Evolutionary conservation across 2,329 filamentous ascomycete species (phyloP), one percentile per base, ranked within the genome.

Genomic region (Acrocalymma vagum): DNA sequence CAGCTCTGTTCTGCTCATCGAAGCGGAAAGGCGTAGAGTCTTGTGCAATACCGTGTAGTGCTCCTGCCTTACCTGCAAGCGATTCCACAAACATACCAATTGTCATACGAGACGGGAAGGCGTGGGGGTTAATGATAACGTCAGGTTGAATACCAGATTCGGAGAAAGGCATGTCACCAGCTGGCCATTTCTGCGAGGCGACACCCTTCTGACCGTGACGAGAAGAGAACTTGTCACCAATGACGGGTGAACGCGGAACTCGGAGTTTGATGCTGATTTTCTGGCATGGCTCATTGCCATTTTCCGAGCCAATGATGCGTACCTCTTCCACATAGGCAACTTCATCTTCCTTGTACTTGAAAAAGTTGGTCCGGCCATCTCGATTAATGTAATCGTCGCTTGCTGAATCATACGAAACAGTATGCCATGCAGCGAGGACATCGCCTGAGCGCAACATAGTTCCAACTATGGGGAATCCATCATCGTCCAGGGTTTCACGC

Each of bases 21-120:
- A 97, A 99, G 55, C 87, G 86, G 81, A 96, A 99, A 1, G 94
- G 94, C 0, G 94, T 97, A 29, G 85, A 92, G 69, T 99, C 94
- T 71, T 97, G 94, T 0, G 94, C 89, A n/a, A 96, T 80, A 30
- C 94, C 94, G 69, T 99, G 94, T 23, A 99, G 81, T 10, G 93
- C 89, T 30, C 94, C 94, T 8, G 93, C 85, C 76, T 99, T 99
- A 47, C 94, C 94, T 8, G 94, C 94, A 36, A 99, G 81, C 5
- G 92, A 96, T 76, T 99, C 94, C 65, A 99, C 85, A 72, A 99
- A 97, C 90, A 97, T 97, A 65, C 94, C 94, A 66, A 99, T 99
- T 14, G 94, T 99, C 94, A 99, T 99, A 73, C 94, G 92, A 29
- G 93, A 97, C 6, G 94, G 94, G 81, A 99, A 99, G 65, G 94